Evolutionary conservation across 2,329 filamentous ascomycete genomes (phyloP), one percentile per base, ranked within the genome.

Genomic region (Talaromyces sp.): DNA sequence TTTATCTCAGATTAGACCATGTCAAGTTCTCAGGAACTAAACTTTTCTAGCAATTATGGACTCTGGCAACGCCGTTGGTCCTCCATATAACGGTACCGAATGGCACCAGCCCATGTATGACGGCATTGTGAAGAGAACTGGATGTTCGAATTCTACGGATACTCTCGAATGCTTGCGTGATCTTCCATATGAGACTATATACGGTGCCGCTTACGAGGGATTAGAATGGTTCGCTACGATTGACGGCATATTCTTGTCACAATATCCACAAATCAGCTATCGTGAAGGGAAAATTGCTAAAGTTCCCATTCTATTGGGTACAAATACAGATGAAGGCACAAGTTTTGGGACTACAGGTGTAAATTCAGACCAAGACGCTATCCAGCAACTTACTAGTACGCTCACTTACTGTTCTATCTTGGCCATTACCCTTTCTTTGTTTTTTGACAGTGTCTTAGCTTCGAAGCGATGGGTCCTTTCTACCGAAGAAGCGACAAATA

Each of bases 301-400:
- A 32, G 82, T 89, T 0, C 84, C 86, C 1, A 78, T 88, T 35
- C 75, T 89, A 4, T 73, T 81, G 37, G 86, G 87, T 5, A 80
- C 81, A 29, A 88, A 87, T 66, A 81, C 80, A 1, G 86, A 89
- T 59, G 86, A 90, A 65, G 86, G 84, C 2, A 80, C 80, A 1
- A 75, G 75, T 3, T 86, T 86, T 59, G 80, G 77, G 2, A 76
- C 77, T 3, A 67, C 62, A 8, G 80, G 78, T 13, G 63, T 86
- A 51, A 78, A 85, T 65, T 82, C 78, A 1, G 79, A 77, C 20
- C 77, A 71, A 10, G 77, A 85, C 30, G 82, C 86, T 56, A 63
- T 74, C 30, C 64, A 66, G 20, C 70, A 69, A 40, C 54, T 69
- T 29, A 64, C 56, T 10, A 51, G 67, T 69, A 11, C 42, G 67